Conservation (phyloP, 495 filamentous ascomycete genomes). For the Podospora anserina region DNA sequence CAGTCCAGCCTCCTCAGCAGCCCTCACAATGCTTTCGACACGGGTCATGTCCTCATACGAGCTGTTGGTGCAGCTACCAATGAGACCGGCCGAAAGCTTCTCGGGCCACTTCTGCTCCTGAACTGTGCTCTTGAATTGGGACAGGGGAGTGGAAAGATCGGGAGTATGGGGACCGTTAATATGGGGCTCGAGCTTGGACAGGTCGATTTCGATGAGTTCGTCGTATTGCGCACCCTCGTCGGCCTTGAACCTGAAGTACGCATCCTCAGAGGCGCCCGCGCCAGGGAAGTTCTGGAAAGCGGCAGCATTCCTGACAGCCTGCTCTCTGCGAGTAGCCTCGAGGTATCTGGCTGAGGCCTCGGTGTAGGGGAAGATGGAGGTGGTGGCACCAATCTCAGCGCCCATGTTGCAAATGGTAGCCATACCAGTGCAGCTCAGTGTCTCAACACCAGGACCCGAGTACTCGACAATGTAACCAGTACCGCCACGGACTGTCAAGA, state of each 20-base stretch:
- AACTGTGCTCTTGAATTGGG: constrained; percentile 78
- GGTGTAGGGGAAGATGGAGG: constrained; percentile 73
- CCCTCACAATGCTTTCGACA: constrained; percentile 85
- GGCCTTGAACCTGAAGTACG: constrained; percentile 55
- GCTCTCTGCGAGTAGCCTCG: constrained; percentile 71
- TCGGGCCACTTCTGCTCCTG: constrained; percentile 84
- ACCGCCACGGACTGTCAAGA: constrained; percentile 88
- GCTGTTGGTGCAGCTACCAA: constrained; percentile 97
- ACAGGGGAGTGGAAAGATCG: constrained; percentile 87
- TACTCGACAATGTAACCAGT: constrained; percentile 96
- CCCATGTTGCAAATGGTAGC: constrained; percentile 86
- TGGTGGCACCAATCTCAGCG: constrained; percentile 93
- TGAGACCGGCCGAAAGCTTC: constrained; percentile 85
- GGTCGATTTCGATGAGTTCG: constrained; percentile 84
- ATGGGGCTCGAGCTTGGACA: constrained; percentile 88
- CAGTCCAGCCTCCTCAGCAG: constrained; percentile 79
- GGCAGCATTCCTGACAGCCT: constrained; percentile 63
- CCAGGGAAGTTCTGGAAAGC: constrained; percentile 47
- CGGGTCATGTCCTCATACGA: constrained; percentile 98
- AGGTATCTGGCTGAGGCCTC: constrained; percentile 65
- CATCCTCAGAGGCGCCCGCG: constrained; percentile 34
- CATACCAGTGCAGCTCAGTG: constrained; percentile 89
- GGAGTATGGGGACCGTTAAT: constrained; percentile 98
- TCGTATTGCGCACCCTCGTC: constrained; percentile 85
- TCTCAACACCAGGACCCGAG: constrained; percentile 77